phyloP scores from a whole-genome alignment of 176 grass and related monocot species.

The Raddia guianensis region DNA sequence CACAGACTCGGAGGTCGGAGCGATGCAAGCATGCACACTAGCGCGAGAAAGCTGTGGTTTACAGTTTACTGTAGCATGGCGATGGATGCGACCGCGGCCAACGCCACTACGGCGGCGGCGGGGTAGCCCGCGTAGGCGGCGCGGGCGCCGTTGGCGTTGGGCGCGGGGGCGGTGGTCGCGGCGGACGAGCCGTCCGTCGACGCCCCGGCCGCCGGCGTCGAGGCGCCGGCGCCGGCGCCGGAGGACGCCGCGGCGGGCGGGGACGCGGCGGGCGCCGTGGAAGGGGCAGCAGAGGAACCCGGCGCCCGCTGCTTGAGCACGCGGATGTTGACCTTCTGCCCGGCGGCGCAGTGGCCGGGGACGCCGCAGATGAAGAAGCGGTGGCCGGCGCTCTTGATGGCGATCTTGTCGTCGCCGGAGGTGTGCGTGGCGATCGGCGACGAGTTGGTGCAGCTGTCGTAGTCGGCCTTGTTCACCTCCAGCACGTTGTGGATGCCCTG shows the following conservation, averaged over 20 bases:
- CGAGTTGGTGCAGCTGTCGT: slow-evolving; percentile 67
- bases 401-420: slow-evolving; percentile 75
- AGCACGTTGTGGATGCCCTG: slow-evolving; percentile 79
- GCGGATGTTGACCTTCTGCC: slow-evolving; percentile 77
- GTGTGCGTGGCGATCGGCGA: slow-evolving; percentile 65
- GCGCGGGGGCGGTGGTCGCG: slow-evolving; percentile 28
- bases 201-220: slow-evolving; percentile 13
- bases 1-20: neutral
- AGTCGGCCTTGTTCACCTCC: slow-evolving; percentile 72
- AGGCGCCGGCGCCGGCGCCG: neutral
- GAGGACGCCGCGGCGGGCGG: neutral
- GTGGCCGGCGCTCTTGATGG: slow-evolving; percentile 70
- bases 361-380: slow-evolving; percentile 87
- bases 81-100: slow-evolving; percentile 17
- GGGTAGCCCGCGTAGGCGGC: neutral
- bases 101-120: neutral
- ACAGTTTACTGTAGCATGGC: slow-evolving; percentile 37
- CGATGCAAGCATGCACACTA: neutral
- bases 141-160: slow-evolving; percentile 33
- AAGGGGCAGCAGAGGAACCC: slow-evolving; percentile 50
- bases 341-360: slow-evolving; percentile 65
- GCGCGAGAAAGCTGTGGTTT: neutral
- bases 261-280: slow-evolving; percentile 36
- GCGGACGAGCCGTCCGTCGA: slow-evolving; percentile 24
- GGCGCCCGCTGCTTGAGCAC: slow-evolving; percentile 55